A percentile compares a stretch with the other conserved stretches of the same genome.
These are phyloP conservation scores for Pelargonium cotyledonis DNA, from an alignment of 441 rosid genomes.

Conservation along the genomic window DNA sequence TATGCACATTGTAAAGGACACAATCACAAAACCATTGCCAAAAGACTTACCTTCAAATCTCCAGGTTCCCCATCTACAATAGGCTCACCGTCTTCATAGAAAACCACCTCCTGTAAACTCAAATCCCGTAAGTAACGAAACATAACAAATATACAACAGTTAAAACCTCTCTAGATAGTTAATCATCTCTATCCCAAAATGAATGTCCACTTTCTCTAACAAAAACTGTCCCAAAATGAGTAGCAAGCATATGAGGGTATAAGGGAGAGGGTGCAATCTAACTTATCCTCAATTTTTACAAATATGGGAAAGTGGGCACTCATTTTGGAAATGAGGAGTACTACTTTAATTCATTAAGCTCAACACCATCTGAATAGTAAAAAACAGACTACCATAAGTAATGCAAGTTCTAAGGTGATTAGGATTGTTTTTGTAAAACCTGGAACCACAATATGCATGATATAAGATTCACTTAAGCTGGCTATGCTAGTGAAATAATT, in stretches of 20 bases:
- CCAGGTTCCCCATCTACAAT: slow-evolving; percentile 89
- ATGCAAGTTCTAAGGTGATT: not conserved
- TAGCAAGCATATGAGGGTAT: too few species aligned
- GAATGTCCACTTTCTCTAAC: too few species aligned
- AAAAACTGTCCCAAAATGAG: too few species aligned
- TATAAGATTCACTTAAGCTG: not conserved
- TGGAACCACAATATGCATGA: not conserved
- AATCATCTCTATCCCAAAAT: too few species aligned
- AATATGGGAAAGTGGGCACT: too few species aligned
- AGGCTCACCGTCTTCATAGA: slow-evolving; percentile 94
- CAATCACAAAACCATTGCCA: not conserved
- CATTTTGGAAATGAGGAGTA: too few species aligned
- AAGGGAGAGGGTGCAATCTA: too few species aligned
- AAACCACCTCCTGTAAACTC: slow-evolving; percentile 62
- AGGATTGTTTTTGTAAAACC: not conserved
- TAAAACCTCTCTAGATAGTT: not conserved
- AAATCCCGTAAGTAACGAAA: too few species aligned
- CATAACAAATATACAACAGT: not conserved
- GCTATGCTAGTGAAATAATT: not conserved
- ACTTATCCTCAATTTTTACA: too few species aligned
- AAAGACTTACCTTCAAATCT: slow-evolving; percentile 68
- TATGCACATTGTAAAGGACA: not conserved
- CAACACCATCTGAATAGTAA: too few species aligned
- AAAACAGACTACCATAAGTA: too few species aligned
- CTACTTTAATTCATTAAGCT: too few species aligned